phyloP scores from a whole-genome alignment of 805 yeast genomes.

The Pichia membranifaciens region DNA sequence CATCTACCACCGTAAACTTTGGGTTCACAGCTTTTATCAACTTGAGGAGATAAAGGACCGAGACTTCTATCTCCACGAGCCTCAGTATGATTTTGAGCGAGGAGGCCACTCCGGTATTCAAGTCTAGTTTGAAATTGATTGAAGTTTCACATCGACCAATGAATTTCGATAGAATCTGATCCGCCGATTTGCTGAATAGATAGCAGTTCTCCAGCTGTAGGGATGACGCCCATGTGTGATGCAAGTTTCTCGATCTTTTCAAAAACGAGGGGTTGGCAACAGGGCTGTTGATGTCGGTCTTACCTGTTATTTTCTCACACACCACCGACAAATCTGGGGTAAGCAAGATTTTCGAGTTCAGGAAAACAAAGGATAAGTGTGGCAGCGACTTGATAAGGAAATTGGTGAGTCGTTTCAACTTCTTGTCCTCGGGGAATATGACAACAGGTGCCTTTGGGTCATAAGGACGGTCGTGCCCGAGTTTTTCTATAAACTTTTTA shows the following conservation, averaged over 20 bases:
- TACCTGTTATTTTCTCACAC: constrained; percentile 1
- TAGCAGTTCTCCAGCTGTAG: constrained; percentile 5
- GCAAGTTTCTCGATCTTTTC: not conserved
- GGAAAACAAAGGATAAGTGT: constrained; percentile 18
- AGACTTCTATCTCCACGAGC: constrained; percentile 14
- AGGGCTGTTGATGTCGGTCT: constrained; percentile 9
- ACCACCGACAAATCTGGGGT: constrained; percentile 5
- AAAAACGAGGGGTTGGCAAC: constrained; percentile 4
- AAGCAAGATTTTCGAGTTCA: constrained; percentile 10
- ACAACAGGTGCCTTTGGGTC: constrained; percentile 18
- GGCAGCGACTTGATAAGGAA: constrained; percentile 21
- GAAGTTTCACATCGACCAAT: constrained; percentile 9
- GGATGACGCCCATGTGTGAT: constrained; percentile 8
- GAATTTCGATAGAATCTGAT: constrained; percentile 8
- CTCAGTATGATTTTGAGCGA: constrained; percentile 12
- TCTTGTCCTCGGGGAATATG: constrained; percentile 15
- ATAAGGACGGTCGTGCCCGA: constrained; percentile 3
- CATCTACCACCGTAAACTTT: not conserved
- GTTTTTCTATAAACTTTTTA: too few relatives aligned
- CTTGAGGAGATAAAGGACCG: constrained; percentile 17
- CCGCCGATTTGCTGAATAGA: not conserved
- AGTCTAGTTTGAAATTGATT: constrained; percentile 16
- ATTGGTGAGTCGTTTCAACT: constrained; percentile 11
- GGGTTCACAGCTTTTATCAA: constrained; percentile 3
- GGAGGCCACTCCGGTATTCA: constrained; percentile 18